Evolutionary conservation across 2,329 filamentous ascomycete genomes (phyloP), one percentile per base, ranked within the genome.

Genomic region (Neoarthrinium moseri): DNA sequence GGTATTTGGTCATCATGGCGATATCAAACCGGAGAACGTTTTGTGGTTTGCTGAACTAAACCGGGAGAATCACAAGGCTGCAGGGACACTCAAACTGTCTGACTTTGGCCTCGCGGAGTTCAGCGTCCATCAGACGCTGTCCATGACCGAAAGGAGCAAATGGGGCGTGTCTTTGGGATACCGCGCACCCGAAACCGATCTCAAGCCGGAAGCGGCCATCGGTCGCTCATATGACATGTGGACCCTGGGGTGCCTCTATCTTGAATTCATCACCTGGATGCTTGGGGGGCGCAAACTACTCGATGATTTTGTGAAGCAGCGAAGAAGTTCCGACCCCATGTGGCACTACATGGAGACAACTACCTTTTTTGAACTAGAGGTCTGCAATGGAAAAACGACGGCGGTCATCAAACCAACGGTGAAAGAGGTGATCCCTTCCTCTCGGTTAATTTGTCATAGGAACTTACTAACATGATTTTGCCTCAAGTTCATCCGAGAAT

Each of bases 201-300:
- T 49, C 3, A 23, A 50, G 2, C n/a, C n/a, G n/a, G 10, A 7
- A 11, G 45, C 36, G 1, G 20, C 22, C 3, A 53, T 55, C 1
- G 57, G 54, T 2, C 47, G 47, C 6, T 37, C 45, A 2, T 56
- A 54, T 21, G 59, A 62, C 33, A 47, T 61, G 2, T 62, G 59
- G 59, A 52, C 52, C 2, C 50, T 62, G 2, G 59, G 58, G 3
- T 62, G 59, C 27, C 44, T 62, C 2, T 61, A 46, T 26, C 45
- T 61, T 1, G 57, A 61, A 23, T 29, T 61, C 2, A n/a, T 56
- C 8, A 44, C 50, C 1, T 62, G 59, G 59, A 29, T 35, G 7
- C 32, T 35, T 7, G 17, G 17, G 17, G 32, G 32, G 7, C 32
- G 10, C 15, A n/a, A 10, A 8, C 10, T 7, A 7, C 10, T 35